Conservation (phyloP, 148 eudicot genomes). For the Linanthus parryae region DNA sequence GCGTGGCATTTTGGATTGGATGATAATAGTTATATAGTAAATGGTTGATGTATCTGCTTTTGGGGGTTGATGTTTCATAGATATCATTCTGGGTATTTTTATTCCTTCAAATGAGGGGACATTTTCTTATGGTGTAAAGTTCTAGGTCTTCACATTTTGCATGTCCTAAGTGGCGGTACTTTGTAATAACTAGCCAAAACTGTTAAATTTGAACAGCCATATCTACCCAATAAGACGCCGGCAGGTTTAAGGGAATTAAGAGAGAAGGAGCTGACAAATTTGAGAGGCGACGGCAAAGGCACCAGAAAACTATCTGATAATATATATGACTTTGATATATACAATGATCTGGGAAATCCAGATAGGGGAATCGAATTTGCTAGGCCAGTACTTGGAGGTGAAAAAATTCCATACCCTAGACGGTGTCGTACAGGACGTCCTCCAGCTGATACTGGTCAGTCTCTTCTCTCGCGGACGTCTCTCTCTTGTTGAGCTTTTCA, state of each 20-base stretch:
- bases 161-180: not conserved
- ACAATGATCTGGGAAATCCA: conserved; percentile 10
- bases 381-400: conserved; percentile 4
- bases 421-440: conserved; percentile 6
- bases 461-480: no score
- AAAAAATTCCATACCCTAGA: conserved; percentile 1
- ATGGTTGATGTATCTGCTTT: no score
- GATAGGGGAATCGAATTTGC: not conserved
- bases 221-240: conserved; percentile 1
- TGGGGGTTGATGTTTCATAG: no score
- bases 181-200: not conserved
- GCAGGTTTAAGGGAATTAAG: not conserved
- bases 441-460: not conserved
- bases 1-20: no score
- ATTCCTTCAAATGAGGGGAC: no score
- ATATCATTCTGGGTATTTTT: no score
- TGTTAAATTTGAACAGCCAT: not conserved
- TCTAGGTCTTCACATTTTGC: not conserved
- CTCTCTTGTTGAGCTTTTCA: not conserved
- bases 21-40: no score
- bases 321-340: conserved; percentile 6
- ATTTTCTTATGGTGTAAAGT: not conserved
- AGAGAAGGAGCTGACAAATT: not conserved
- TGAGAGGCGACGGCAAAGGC: conserved; percentile 2
- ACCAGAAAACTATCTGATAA: not conserved